A percentile compares a stretch with the other conserved stretches of the same genome.
Evolutionary conservation across 2,329 filamentous ascomycete genomes (phyloP).

Genomic region (Acrocalymma vagum): DNA sequence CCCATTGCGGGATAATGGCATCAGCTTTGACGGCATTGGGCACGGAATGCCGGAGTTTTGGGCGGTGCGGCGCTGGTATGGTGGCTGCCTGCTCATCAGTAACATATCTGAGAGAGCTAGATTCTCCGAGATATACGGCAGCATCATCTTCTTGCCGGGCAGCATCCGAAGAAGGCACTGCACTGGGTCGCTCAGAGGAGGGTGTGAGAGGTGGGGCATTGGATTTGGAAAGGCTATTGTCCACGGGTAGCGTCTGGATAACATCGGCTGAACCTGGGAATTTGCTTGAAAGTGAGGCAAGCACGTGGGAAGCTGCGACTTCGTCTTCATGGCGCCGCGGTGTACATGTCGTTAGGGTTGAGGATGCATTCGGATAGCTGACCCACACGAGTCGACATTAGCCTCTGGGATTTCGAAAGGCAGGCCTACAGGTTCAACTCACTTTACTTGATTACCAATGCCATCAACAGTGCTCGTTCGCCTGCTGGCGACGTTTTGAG

Average conservation of each 20-base stretch:
- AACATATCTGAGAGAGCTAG: slow-evolving; percentile 59
- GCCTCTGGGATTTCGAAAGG: neutral
- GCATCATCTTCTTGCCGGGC: slow-evolving; percentile 31
- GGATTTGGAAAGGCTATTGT: slow-evolving; percentile 29
- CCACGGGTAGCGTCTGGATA: slow-evolving; percentile 13
- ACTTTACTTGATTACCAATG: neutral
- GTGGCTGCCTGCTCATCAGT: slow-evolving; percentile 48
- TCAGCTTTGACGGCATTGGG: slow-evolving; percentile 44
- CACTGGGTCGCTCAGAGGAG: slow-evolving; percentile 17
- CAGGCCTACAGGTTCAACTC: neutral
- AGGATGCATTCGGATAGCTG: slow-evolving; percentile 8
- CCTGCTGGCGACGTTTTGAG: neutral
- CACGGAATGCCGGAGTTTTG: slow-evolving; percentile 39
- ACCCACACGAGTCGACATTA: neutral
- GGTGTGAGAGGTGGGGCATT: slow-evolving; percentile 21
- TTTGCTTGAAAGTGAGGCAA: slow-evolving; percentile 36
- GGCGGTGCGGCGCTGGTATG: slow-evolving; percentile 24
- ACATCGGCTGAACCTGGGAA: slow-evolving; percentile 31
- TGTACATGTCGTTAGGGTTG: slow-evolving; percentile 6
- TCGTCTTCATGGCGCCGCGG: slow-evolving; percentile 36
- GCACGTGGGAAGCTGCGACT: slow-evolving; percentile 36
- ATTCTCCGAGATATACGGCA: slow-evolving; percentile 55
- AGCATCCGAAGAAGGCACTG: slow-evolving; percentile 21
- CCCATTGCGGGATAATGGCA: slow-evolving; percentile 48
- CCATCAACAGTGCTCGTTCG: neutral